A percentile compares a stretch with the other conserved stretches of the same genome.
Evolutionary conservation across 352 stramenopile species (phyloP).

Genomic region (Blastocystis sp.): DNA sequence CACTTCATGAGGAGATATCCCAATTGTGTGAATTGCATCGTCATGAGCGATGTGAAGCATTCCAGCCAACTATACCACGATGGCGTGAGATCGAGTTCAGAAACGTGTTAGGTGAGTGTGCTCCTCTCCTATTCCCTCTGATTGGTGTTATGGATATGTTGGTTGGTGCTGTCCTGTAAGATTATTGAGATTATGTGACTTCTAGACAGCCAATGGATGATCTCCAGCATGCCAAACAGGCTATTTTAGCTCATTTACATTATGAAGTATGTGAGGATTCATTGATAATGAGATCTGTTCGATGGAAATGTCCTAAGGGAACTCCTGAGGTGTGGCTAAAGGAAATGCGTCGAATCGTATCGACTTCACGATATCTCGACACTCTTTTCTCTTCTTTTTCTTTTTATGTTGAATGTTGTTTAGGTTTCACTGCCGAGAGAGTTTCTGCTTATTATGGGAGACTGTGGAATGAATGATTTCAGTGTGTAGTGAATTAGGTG

Average conservation of each 20-base stretch:
- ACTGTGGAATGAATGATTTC: too few relatives aligned
- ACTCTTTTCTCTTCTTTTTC: slow-evolving; percentile 15
- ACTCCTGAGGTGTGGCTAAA: neutral
- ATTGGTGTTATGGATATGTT: slow-evolving; percentile 3
- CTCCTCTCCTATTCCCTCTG: slow-evolving; percentile 5
- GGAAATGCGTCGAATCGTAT: neutral
- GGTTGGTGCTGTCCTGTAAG: neutral
- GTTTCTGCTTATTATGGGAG: neutral
- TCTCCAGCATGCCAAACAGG: neutral
- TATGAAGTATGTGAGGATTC: neutral
- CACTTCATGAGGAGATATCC: neutral
- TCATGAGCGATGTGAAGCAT: neutral
- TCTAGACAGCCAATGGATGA: slow-evolving; percentile 27
- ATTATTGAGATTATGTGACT: neutral
- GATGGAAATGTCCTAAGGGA: neutral
- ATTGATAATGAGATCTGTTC: neutral
- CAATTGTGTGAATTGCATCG: neutral
- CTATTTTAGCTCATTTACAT: neutral
- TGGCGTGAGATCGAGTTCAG: slow-evolving; percentile 27
- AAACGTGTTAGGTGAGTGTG: slow-evolving; percentile 42
- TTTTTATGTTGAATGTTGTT: slow-evolving; percentile 36
- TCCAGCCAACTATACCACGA: neutral
- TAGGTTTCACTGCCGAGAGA: slow-evolving; percentile 12
- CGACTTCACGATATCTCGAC: slow-evolving; percentile 11
- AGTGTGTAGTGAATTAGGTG: too few relatives aligned